Base-by-base conservation (phyloP, 345 rosid genomes). In the Salix arbutifolia region DNA sequence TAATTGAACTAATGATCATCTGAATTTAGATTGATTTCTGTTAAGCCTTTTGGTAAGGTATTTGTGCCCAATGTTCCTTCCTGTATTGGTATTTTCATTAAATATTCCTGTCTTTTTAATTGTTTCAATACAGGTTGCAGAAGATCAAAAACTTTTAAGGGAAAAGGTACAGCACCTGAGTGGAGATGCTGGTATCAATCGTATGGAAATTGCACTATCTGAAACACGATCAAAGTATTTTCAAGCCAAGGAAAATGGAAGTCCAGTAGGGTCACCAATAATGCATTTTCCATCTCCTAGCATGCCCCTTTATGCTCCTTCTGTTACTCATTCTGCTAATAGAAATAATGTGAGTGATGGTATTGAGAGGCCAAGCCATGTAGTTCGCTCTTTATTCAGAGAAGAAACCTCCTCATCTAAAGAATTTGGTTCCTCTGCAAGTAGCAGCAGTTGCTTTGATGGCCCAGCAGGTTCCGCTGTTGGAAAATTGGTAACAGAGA, bases 91-190 rank as follows among this genome's bases (percentile, higher is more conserved):
- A 50, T 0, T 76, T 38, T 42, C 30, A 12, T 58, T 38, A 35
- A 3, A 31, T 30, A 1, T 1, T 5, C 37, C 37, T 31, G 30
- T 8, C 67, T 65, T 40, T 33, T 18, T 16, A 74, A 19, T 19
- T 46, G 3, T 44, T 65, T 48, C 23, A 21, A 70, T 83, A 72
- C 86, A 95, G 97, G 99, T 93, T 37, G 73, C 78, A 40, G 97
- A 90, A 75, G 98, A 93, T 81, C 98, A 90, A 80, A 89, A 86
- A 78, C 94, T 95, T 76, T 74, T 95, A 70, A 88, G 91, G 71
- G 98, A 95, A 74, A 93, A 90, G 84, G 91, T 95, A 64, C 88
- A 85, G 6, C 93, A 88, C 69, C 85, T 93, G 70, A 84, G 93
- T 81, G 98, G 99, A 76, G 87, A 77, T 70, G 91, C 93, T 78